Percentiles rank a stretch among this genome's conserved stretches.
These are phyloP conservation scores for Ophiostoma quercus DNA, from an alignment of 2,329 filamentous ascomycete species.

Conservation along the genomic window DNA sequence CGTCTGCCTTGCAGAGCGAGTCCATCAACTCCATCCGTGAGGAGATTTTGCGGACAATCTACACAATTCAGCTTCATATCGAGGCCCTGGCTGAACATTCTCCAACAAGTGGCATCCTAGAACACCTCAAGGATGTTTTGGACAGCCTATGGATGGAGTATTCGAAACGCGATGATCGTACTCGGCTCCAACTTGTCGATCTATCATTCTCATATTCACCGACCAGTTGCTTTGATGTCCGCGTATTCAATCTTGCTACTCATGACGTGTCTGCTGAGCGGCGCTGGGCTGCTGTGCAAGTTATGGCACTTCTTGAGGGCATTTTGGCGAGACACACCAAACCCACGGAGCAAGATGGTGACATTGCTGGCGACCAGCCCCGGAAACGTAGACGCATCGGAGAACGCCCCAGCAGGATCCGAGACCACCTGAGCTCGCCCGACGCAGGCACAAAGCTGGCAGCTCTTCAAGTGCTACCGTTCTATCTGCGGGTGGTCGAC, in stretches of 20 bases:
- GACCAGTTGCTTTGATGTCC: constrained; percentile 43
- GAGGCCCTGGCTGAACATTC: constrained; percentile 49
- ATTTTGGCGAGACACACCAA: constrained; percentile 36
- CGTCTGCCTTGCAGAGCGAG: constrained; percentile 52
- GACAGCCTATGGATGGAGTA: constrained; percentile 77
- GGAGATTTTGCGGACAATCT: constrained; percentile 69
- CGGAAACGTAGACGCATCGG: constrained; percentile 49
- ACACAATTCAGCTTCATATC: constrained; percentile 59
- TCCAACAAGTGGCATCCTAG: constrained; percentile 38
- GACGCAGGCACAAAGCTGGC: constrained; percentile 45
- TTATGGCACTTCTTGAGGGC: constrained; percentile 53
- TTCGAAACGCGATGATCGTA: constrained; percentile 60
- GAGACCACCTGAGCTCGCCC: constrained; percentile 44
- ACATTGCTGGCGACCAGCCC: constrained; percentile 40
- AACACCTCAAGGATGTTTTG: constrained; percentile 58
- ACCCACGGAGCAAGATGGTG: constrained; percentile 18
- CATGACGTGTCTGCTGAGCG: constrained; percentile 53
- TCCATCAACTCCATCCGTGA: constrained; percentile 58
- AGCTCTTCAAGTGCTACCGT: constrained; percentile 54
- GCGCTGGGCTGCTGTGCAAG: constrained; percentile 56
- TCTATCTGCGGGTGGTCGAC: constrained; percentile 46
- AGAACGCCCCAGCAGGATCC: constrained; percentile 43
- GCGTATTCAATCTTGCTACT: constrained; percentile 50
- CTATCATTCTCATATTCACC: constrained; percentile 53
- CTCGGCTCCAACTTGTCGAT: constrained; percentile 73